Evolutionary conservation across 345 rosid species (phyloP).

Genomic region (Noccaea bulbosa): DNA sequence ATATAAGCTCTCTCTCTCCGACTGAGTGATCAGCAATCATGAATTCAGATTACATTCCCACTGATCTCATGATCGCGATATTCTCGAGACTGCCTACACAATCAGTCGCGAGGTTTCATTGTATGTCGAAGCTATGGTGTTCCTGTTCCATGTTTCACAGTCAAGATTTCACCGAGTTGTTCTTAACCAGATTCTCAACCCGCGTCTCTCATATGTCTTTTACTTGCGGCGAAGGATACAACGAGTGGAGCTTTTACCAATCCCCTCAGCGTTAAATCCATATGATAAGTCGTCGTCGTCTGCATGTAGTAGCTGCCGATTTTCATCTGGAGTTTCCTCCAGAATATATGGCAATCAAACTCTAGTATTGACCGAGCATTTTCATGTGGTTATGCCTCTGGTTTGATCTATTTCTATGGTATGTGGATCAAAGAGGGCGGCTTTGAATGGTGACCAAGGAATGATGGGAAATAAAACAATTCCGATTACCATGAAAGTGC

Average conservation of each 20-base stretch:
- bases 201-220: not conserved
- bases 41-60: not conserved
- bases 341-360: too few species aligned
- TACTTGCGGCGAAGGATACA: not conserved
- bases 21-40: too few species aligned
- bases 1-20: too few species aligned
- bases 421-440: too few species aligned
- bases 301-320: too few species aligned
- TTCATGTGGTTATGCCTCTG: not conserved
- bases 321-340: not conserved
- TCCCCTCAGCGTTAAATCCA: slow-evolving; percentile 5
- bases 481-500: too few species aligned
- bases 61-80: not conserved
- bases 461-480: too few species aligned
- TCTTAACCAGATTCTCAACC: not conserved
- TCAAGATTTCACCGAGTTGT: not conserved
- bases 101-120: slow-evolving; percentile 1
- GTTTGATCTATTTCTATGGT: too few species aligned
- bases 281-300: not conserved
- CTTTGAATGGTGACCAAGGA: too few species aligned
- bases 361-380: too few species aligned
- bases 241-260: not conserved
- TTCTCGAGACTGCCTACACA: slow-evolving; percentile 7
- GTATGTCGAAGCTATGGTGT: slow-evolving; percentile 3
- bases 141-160: not conserved